A percentile compares a stretch with the other conserved stretches of the same genome.
These are phyloP conservation scores for Thraustochytrium striatum DNA, from an alignment of 352 stramenopile genomes.

Conservation along the genomic window DNA sequence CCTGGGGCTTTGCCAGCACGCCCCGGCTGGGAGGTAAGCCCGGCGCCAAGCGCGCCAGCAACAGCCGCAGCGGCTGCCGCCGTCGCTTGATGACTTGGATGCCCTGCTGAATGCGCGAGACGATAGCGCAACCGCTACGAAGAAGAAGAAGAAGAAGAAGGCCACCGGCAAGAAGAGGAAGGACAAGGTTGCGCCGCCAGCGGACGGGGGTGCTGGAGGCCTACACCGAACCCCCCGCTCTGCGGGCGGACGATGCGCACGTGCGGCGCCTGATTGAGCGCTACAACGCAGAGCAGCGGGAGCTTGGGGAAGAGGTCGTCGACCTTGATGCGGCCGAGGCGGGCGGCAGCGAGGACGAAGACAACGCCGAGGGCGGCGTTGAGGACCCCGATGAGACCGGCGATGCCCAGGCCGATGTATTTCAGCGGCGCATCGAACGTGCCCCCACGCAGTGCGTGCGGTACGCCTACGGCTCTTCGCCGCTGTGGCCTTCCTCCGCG, in stretches of 20 bases:
- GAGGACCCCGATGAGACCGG: background rate
- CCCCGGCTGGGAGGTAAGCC: too few species aligned
- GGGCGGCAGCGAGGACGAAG: background rate
- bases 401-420: background rate
- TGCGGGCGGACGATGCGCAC: background rate
- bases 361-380: background rate
- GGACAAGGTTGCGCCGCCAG: too few species aligned
- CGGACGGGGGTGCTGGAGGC: background rate
- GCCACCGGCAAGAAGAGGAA: background rate
- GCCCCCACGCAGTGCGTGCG: constrained; percentile 15
- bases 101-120: background rate
- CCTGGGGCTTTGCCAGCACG: background rate
- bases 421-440: background rate
- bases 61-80: background rate
- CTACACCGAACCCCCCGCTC: background rate
- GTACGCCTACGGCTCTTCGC: background rate
- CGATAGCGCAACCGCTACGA: background rate
- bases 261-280: background rate
- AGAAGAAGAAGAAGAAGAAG: background rate
- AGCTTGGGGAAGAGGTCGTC: background rate
- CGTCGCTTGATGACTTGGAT: background rate
- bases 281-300: background rate
- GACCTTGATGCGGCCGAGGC: background rate
- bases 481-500: background rate
- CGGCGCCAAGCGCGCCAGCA: too few species aligned